Percentiles rank a stretch among this genome's conserved stretches.
These are phyloP conservation scores for Cordyceps fumosorosea DNA, from an alignment of 2,329 filamentous ascomycete genomes.

Conservation along the genomic window DNA sequence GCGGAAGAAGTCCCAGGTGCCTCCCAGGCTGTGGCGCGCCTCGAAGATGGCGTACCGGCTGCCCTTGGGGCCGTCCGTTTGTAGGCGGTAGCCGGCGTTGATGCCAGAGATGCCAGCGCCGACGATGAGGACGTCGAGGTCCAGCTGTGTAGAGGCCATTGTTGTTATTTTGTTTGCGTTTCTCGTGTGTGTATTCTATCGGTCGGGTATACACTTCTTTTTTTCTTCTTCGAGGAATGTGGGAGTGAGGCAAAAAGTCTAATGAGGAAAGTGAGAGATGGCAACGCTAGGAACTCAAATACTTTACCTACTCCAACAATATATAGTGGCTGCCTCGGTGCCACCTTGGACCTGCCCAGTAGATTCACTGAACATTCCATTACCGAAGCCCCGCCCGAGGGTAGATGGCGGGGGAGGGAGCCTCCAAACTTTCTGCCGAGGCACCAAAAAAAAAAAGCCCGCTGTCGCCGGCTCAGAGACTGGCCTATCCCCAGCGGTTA, in stretches of 20 bases:
- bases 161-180: neutral
- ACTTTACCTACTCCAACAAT: neutral
- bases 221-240: neutral
- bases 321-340: slow-evolving; percentile 4
- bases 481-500: too few species aligned
- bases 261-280: neutral
- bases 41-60: slow-evolving; percentile 64
- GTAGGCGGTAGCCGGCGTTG: slow-evolving; percentile 64
- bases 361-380: neutral
- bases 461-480: neutral
- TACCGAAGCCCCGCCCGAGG: slow-evolving; percentile 11
- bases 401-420: neutral
- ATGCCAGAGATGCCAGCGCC: slow-evolving; percentile 72
- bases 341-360: neutral
- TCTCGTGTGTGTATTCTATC: neutral
- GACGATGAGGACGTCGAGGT: slow-evolving; percentile 54
- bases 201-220: neutral
- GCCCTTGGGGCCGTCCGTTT: slow-evolving; percentile 47
- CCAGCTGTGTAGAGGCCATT: slow-evolving; percentile 5
- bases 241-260: too few species aligned
- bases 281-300: neutral
- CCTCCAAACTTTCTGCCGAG: slow-evolving; percentile 2
- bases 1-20: slow-evolving; percentile 73
- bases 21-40: slow-evolving; percentile 57
- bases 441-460: neutral